Base-by-base conservation (phyloP, 768 basidiomycete species). In the Boletus huronensis region DNA sequence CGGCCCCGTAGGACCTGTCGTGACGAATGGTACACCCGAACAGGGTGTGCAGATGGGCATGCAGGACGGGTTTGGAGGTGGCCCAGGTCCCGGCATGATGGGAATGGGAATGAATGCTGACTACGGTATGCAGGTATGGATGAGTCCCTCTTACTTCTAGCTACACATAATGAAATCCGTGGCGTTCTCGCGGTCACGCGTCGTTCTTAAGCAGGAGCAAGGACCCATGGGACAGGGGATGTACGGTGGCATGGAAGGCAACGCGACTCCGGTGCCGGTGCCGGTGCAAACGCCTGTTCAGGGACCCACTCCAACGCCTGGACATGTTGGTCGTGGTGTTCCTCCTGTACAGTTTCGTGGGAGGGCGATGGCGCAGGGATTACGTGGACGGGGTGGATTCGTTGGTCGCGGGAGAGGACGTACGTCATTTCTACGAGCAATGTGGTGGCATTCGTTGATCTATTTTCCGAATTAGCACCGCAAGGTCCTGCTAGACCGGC, bases 121-220 rank as follows among this genome's bases (percentile, higher is more conserved):
- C 52, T 90, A 80, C 64, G 81, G 75, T 57, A 85, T 88, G 77
- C 88, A 88, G 85, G 89, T 88, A 62, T 56, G 82, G 70, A 42
- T 61, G 45, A 63, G 60, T 61, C 52, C 58, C 59, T 58, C 65
- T 63, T 70, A 65, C 43, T 68, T 55, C 60, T 64, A 63, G 59
- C 55, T 65, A 64, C 71, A 69, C 64, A 67, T 71, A 71, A 65
- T 71, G 68, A 70, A 68, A 72, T 70, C 64, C 69, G 64, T 72
- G 64, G 62, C 64, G 48, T 67, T 65, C 58, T 46, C 59, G 59
- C 61, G 60, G 57, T 48, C 61, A 57, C 69, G 58, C 59, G 60
- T 44, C 60, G 52, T 57, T 58, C 55, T 51, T 50, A 53, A 63
- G 59, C 65, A 87, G 83, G 85, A 86, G 52, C 81, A 81, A 69